A percentile compares a stretch with the other conserved stretches of the same genome.
Evolutionary conservation across 2,329 filamentous ascomycete species (phyloP).

Genomic region (Lecanosticta acicola): DNA sequence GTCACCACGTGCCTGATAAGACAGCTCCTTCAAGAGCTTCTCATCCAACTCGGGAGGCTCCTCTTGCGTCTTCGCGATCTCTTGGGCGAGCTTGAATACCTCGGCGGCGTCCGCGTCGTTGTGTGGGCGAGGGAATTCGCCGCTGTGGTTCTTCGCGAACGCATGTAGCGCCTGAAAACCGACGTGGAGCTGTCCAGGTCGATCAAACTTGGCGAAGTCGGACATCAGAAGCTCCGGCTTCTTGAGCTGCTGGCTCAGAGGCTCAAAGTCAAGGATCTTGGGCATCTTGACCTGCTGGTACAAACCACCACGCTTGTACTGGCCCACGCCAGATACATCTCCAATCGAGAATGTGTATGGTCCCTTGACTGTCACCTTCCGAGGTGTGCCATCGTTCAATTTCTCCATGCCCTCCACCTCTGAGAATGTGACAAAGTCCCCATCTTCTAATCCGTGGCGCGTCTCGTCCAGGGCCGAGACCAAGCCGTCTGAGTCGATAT

Average conservation of each 20-base stretch:
- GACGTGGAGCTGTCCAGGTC: conserved; percentile 83
- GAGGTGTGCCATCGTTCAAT: conserved; percentile 75
- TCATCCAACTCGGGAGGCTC: conserved; percentile 81
- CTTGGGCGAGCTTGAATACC: conserved; percentile 68
- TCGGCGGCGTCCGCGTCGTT: conserved; percentile 77
- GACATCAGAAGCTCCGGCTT: conserved; percentile 86
- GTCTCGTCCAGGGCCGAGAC: conserved; percentile 94
- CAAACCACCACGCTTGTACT: conserved; percentile 82
- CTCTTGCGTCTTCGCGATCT: conserved; percentile 59
- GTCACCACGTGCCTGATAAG: conserved; percentile 89
- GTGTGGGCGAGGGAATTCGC: conserved; percentile 73
- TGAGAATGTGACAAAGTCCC: conserved; percentile 90
- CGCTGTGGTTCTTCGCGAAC: conserved; percentile 67
- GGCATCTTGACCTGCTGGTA: conserved; percentile 99
- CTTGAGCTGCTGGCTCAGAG: conserved; percentile 69
- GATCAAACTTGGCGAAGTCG: conserved; percentile 96
- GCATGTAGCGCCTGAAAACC: conserved; percentile 88
- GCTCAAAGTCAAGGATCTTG: conserved; percentile 83
- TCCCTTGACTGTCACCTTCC: conserved; percentile 86
- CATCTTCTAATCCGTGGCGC: conserved; percentile 89
- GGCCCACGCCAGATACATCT: conserved; percentile 78
- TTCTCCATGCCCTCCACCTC: conserved; percentile 89
- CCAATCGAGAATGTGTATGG: conserved; percentile 98
- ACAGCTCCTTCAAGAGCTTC: conserved; percentile 86
- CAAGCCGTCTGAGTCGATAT: conserved; percentile 80